Conservation (phyloP, 1,284 basidiomycete genomes). For the Sphagnurus paluster region DNA sequence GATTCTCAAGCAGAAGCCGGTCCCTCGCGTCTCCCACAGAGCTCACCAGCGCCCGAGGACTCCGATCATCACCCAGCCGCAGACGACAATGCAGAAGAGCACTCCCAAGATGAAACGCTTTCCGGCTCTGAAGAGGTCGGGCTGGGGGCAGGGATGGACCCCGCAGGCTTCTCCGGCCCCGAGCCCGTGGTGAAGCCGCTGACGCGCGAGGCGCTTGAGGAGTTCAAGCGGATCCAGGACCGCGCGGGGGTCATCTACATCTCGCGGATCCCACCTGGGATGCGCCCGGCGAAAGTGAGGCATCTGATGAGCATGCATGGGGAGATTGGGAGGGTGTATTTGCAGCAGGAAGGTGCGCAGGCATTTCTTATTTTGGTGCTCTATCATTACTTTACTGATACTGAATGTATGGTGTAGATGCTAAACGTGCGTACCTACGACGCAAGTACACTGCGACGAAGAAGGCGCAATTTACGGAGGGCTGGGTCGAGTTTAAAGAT, state of each 20-base stretch:
- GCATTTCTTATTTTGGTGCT: background rate
- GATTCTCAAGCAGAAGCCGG: too few species aligned
- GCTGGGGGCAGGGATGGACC: too few species aligned
- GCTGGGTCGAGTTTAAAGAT: conserved; percentile 98
- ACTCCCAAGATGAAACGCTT: too few species aligned
- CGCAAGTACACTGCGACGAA: conserved; percentile 80
- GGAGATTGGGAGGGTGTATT: conserved; percentile 83
- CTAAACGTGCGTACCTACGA: conserved; percentile 76
- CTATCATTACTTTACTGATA: conserved; percentile 52
- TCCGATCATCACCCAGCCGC: too few species aligned
- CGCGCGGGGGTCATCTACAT: conserved; percentile 90
- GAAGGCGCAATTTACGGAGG: conserved; percentile 88
- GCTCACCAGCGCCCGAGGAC: too few species aligned
- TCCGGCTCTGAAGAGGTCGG: too few species aligned
- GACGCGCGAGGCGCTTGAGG: conserved; percentile 68
- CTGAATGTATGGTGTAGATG: conserved; percentile 46
- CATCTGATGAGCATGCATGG: conserved; percentile 89
- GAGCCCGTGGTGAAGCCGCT: conserved; percentile 67
- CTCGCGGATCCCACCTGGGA: conserved; percentile 96
- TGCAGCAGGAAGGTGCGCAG: conserved; percentile 77
- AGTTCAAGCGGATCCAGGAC: conserved; percentile 68
- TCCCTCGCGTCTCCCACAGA: too few species aligned
- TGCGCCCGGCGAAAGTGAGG: conserved; percentile 96
- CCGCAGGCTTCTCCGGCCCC: conserved; percentile 57
- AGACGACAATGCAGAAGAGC: too few species aligned